These are phyloP conservation scores for Nemania diffusa DNA, from an alignment of 2,329 filamentous ascomycete genomes.

Conservation along the genomic window DNA sequence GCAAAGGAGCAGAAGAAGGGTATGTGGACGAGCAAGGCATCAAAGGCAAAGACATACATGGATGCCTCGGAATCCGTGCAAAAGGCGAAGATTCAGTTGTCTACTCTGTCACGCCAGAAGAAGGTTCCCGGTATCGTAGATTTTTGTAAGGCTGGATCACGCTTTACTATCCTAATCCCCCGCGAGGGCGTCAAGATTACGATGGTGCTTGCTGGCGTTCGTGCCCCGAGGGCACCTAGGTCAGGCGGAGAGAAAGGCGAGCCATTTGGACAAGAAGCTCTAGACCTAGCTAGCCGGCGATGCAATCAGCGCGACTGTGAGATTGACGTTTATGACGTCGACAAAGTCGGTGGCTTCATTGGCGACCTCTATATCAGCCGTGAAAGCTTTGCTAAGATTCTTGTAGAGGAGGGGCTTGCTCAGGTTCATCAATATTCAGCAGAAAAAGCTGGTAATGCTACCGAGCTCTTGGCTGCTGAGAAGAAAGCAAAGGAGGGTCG, in stretches of 20 bases:
- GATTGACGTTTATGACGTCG: constrained; percentile 92
- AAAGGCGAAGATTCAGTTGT: constrained; percentile 94
- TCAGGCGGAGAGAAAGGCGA: constrained; percentile 84
- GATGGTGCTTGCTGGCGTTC: constrained; percentile 92
- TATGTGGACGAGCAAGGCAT: constrained; percentile 92
- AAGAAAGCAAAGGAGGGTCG: constrained; percentile 86
- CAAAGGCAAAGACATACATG: constrained; percentile 82
- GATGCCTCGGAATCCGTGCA: constrained; percentile 94
- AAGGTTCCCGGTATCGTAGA: constrained; percentile 94
- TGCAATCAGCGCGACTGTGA: constrained; percentile 96
- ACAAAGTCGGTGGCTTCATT: constrained; percentile 98
- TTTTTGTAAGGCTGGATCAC: constrained; percentile 96
- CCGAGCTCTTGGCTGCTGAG: constrained; percentile 88
- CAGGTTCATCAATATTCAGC: constrained; percentile 94
- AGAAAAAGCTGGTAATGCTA: constrained; percentile 90
- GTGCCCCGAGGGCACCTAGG: constrained; percentile 84
- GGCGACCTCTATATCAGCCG: constrained; percentile 92
- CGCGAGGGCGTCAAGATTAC: constrained; percentile 95
- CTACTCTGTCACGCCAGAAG: constrained; percentile 87
- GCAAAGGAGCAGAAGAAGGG: constrained; percentile 91
- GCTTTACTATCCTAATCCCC: constrained; percentile 91
- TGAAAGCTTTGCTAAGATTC: constrained; percentile 92
- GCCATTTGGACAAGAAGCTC: constrained; percentile 93
- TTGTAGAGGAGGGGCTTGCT: constrained; percentile 94
- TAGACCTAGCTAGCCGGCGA: constrained; percentile 88